Evolutionary conservation across 2,329 filamentous ascomycete species (phyloP).

Genomic region (Camptophora hylomeconis): DNA sequence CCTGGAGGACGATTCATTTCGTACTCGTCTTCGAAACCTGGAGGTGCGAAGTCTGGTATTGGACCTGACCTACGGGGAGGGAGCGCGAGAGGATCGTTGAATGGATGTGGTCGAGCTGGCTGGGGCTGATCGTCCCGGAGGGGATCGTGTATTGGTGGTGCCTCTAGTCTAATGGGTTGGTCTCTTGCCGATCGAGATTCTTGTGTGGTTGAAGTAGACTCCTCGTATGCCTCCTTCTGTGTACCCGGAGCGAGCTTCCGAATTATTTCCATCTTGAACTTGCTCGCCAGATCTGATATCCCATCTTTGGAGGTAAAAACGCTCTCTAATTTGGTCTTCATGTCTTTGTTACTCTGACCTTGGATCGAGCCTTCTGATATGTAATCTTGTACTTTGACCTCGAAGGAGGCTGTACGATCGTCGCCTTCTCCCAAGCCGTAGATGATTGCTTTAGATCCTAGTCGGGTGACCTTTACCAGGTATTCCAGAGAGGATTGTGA

Average conservation of each 20-base stretch:
- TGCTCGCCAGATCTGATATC: conserved; percentile 54
- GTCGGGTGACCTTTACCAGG: conserved; percentile 65
- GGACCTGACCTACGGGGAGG: conserved; percentile 51
- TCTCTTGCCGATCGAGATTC: conserved; percentile 5
- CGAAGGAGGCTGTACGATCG: conserved; percentile 67
- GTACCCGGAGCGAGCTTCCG: conserved; percentile 70
- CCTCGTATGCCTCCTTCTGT: conserved; percentile 67
- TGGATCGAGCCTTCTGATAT: conserved; percentile 50
- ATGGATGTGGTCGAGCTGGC: conserved; percentile 56
- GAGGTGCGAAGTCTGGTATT: conserved; percentile 63
- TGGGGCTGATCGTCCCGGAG: conserved; percentile 40
- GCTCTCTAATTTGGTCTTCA: conserved; percentile 33
- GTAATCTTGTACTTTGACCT: conserved; percentile 62
- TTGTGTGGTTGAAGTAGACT: conserved; percentile 24
- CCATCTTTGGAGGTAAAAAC: conserved; percentile 63
- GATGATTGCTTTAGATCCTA: conserved; percentile 74
- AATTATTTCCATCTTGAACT: conserved; percentile 67
- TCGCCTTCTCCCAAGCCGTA: conserved; percentile 67
- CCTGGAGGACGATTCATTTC: conserved; percentile 61
- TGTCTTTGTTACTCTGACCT: too few species aligned
- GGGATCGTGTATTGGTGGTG: conserved; percentile 32
- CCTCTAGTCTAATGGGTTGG: conserved; percentile 28
- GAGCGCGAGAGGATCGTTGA: conserved; percentile 51
- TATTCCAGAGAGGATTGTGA: conserved; percentile 74
- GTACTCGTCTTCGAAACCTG: conserved; percentile 86